Percentiles rank a stretch among this genome's conserved stretches.
Conservation (phyloP, 305 asterid species). For the Fraxinus albicans region DNA sequence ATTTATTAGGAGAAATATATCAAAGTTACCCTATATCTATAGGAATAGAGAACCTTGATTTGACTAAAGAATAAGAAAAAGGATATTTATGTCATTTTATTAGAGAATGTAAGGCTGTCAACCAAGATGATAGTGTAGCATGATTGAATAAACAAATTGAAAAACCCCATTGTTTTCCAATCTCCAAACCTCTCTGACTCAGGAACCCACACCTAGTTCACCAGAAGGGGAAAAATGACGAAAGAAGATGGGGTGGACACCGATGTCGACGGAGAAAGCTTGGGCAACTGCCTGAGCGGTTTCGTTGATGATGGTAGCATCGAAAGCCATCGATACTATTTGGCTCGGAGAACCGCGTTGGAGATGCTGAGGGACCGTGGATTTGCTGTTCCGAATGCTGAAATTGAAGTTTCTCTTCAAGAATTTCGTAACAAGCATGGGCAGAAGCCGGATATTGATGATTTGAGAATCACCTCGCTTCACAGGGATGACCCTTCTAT, state of each 20-base stretch:
- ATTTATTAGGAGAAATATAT: too few relatives aligned
- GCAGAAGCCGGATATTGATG: conserved; percentile 43
- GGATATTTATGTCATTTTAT: too few relatives aligned
- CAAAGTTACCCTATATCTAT: too few relatives aligned
- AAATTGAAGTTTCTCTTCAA: conserved; percentile 57
- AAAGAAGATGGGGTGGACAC: conserved; percentile 27
- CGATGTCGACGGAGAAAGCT: conserved; percentile 25
- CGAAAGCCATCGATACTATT: conserved; percentile 71
- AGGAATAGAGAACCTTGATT: too few relatives aligned
- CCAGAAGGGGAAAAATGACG: not conserved
- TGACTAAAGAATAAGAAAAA: too few relatives aligned
- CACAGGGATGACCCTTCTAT: conserved; percentile 40
- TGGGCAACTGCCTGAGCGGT: conserved; percentile 49
- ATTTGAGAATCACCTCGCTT: conserved; percentile 41
- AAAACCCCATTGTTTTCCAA: not conserved
- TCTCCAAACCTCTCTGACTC: not conserved
- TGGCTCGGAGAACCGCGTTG: conserved; percentile 68
- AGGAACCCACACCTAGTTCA: not conserved
- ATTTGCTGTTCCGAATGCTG: conserved; percentile 63
- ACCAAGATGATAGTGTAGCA: too few relatives aligned
- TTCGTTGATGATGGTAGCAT: conserved; percentile 56
- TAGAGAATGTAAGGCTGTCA: too few relatives aligned
- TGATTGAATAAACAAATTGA: too few relatives aligned
- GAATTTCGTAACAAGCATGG: conserved; percentile 65
- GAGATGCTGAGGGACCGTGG: conserved; percentile 97